Evolutionary conservation across 2,329 filamentous ascomycete genomes (phyloP).

Genomic region (Beauveria asiatica): DNA sequence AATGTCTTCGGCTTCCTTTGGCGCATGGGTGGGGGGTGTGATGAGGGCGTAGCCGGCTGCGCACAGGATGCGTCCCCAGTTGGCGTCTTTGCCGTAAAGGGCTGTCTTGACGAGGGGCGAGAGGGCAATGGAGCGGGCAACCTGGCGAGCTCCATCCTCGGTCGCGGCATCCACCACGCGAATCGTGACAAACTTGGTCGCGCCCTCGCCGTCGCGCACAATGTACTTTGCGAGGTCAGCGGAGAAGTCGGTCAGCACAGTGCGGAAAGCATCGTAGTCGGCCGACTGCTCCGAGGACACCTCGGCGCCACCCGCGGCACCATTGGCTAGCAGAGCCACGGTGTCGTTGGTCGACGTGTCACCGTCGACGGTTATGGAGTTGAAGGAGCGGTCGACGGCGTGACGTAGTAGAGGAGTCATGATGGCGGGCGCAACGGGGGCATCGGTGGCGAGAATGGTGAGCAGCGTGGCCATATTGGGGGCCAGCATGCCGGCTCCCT

Average conservation of each 20-base stretch:
- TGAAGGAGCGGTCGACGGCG: conserved; percentile 80
- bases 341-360: conserved; percentile 98
- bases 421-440: conserved; percentile 60
- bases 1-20: conserved; percentile 54
- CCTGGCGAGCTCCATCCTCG: conserved; percentile 62
- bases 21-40: conserved; percentile 47
- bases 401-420: conserved; percentile 63
- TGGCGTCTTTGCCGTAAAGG: conserved; percentile 92
- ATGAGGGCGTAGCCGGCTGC: conserved; percentile 76
- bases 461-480: conserved; percentile 97
- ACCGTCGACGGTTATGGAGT: conserved; percentile 93
- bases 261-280: conserved; percentile 64
- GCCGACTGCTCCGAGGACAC: conserved; percentile 44
- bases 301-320: conserved; percentile 67
- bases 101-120: conserved; percentile 96
- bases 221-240: conserved; percentile 83
- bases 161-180: conserved; percentile 66
- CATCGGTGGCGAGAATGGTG: conserved; percentile 86
- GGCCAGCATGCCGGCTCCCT: conserved; percentile 98
- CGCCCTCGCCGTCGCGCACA: conserved; percentile 92
- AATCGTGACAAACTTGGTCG: conserved; percentile 96
- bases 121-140: conserved; percentile 80
- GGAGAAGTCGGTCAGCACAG: conserved; percentile 67
- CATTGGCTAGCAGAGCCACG: conserved; percentile 88
- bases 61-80: conserved; percentile 96